Evolutionary conservation across 768 basidiomycete genomes (phyloP).

Genomic region (Serendipita vermifera): DNA sequence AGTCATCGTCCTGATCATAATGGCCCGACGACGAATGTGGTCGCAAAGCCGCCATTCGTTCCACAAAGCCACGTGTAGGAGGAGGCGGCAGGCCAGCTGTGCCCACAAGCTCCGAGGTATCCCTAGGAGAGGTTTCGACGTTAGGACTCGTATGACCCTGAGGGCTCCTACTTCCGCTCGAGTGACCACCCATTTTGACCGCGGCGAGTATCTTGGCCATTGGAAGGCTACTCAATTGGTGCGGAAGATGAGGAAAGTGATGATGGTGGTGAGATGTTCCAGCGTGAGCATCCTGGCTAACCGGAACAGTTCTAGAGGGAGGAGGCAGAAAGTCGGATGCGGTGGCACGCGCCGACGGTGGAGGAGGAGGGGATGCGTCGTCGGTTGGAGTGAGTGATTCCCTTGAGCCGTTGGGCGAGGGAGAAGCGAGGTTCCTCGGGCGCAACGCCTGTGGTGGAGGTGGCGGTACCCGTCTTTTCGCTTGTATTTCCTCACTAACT

Average conservation of each 20-base stretch:
- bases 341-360: neutral
- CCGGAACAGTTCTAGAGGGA: neutral
- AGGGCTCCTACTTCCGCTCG: neutral
- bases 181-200: neutral
- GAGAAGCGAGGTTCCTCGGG: neutral
- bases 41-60: neutral
- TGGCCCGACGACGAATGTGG: neutral
- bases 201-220: constrained; percentile 3
- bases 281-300: neutral
- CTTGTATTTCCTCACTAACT: neutral
- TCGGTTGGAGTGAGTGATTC: neutral
- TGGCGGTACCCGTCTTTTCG: neutral
- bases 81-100: neutral
- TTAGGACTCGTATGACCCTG: neutral
- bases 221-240: neutral
- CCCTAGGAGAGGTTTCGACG: neutral
- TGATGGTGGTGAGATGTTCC: neutral
- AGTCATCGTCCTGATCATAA: neutral
- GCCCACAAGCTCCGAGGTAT: neutral
- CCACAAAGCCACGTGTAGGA: neutral
- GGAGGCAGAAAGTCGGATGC: neutral
- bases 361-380: neutral
- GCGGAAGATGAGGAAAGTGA: neutral
- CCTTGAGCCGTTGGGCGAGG: neutral
- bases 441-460: neutral